Evolutionary conservation across 2,329 filamentous ascomycete species (phyloP).

Genomic region (Fusarium keratoplasticum): DNA sequence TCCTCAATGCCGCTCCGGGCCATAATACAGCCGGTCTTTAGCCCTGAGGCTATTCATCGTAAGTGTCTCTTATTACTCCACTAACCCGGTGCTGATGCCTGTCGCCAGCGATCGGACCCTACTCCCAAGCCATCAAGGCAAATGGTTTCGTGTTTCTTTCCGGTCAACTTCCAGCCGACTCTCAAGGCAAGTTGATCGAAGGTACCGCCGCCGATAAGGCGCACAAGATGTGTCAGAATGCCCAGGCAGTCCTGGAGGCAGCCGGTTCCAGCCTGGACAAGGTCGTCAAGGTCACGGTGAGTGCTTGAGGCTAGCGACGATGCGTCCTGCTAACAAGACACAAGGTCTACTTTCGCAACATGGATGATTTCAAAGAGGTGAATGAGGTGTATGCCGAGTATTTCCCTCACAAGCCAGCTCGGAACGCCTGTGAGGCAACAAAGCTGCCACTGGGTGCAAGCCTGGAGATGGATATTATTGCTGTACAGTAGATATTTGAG

Average conservation of each 20-base stretch:
- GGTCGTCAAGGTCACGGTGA: constrained; percentile 72
- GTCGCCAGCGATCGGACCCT: constrained; percentile 20
- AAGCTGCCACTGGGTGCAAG: neutral
- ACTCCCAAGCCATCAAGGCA: constrained; percentile 36
- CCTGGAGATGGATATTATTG: neutral
- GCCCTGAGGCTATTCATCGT: constrained; percentile 18
- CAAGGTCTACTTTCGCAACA: neutral
- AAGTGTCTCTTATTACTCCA: neutral
- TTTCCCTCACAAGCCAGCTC: constrained; percentile 33
- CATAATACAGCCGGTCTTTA: constrained; percentile 25
- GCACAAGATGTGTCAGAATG: constrained; percentile 57
- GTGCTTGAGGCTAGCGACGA: neutral
- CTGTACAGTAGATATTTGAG: neutral
- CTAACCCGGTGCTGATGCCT: accelerated
- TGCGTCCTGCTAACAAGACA: neutral
- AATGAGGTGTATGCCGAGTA: constrained; percentile 30
- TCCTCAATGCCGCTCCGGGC: neutral
- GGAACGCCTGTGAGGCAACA: neutral
- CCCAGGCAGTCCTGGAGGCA: constrained; percentile 70
- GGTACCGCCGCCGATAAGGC: constrained; percentile 62
- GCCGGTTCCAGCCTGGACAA: constrained; percentile 57
- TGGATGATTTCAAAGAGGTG: constrained; percentile 29
- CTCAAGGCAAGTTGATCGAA: constrained; percentile 66
- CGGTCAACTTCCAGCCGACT: constrained; percentile 75
- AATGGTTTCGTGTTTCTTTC: constrained; percentile 73